A percentile compares a stretch with the other conserved stretches of the same genome.
Evolutionary conservation across 2,329 filamentous ascomycete genomes (phyloP).

Genomic region (Paraphaeosphaeria sporulosa): DNA sequence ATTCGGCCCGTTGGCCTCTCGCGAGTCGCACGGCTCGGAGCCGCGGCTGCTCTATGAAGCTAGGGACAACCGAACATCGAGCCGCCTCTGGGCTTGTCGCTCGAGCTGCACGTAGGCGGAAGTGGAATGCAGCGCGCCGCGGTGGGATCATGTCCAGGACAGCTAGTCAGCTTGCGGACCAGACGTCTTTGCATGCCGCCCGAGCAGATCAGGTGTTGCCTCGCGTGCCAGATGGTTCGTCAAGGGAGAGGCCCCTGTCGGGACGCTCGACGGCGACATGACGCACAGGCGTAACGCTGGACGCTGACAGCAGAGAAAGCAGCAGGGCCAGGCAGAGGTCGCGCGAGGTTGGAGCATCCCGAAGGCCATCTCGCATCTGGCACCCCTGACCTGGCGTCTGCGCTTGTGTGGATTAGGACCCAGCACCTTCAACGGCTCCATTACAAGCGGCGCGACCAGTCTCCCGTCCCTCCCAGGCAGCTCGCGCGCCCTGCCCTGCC

Average conservation of each 20-base stretch:
- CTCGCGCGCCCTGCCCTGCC: neutral
- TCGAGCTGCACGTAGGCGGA: neutral
- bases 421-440: conserved; percentile 8
- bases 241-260: neutral
- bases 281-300: neutral
- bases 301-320: conserved; percentile 1
- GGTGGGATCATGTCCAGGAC: neutral
- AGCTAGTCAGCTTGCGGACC: conserved; percentile 9
- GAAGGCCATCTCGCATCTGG: neutral
- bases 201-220: neutral
- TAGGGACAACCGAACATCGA: conserved; percentile 7
- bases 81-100: conserved; percentile 1
- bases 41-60: neutral
- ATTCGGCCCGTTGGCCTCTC: conserved; percentile 1
- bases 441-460: conserved; percentile 1
- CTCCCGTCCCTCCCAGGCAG: neutral
- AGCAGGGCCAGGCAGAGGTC: neutral
- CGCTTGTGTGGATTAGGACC: conserved; percentile 1
- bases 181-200: conserved; percentile 3
- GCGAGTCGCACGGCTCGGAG: conserved; percentile 8
- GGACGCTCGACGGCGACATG: neutral
- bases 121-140: neutral
- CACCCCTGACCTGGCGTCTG: conserved; percentile 3
- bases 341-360: neutral
- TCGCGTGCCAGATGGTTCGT: neutral